phyloP scores from a whole-genome alignment of 345 rosid species.

The Cardiospermum halicacabum region DNA sequence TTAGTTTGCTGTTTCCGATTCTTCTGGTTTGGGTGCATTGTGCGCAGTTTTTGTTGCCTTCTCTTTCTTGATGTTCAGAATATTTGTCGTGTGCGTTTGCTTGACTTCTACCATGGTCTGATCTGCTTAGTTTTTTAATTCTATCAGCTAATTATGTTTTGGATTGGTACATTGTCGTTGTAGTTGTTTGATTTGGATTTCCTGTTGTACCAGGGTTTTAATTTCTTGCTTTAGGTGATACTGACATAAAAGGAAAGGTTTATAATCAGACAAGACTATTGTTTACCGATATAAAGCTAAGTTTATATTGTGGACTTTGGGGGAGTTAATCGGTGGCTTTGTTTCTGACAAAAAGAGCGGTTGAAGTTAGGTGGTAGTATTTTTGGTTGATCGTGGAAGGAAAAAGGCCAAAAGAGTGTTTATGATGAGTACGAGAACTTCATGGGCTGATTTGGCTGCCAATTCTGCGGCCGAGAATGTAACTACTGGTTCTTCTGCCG shows the following conservation, averaged over 20 bases:
- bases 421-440: constrained; percentile 55
- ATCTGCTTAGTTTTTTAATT: background rate
- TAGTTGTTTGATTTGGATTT: background rate
- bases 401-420: constrained; percentile 16
- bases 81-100: constrained; percentile 8
- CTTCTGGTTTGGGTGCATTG: background rate
- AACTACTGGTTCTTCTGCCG: constrained; percentile 41
- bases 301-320: constrained; percentile 13
- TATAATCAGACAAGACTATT: background rate
- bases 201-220: constrained; percentile 22
- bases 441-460: constrained; percentile 98
- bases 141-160: background rate
- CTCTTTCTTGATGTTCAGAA: no score
- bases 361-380: background rate
- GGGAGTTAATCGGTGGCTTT: constrained; percentile 15
- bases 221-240: background rate
- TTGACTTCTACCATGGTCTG: background rate
- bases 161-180: background rate
- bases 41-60: background rate
- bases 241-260: constrained; percentile 8
- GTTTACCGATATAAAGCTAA: background rate
- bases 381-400: constrained; percentile 5
- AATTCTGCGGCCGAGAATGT: constrained; percentile 77
- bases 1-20: background rate
- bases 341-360: background rate